Conservation (phyloP, 768 basidiomycete species). For the Baorangia bicolor region DNA sequence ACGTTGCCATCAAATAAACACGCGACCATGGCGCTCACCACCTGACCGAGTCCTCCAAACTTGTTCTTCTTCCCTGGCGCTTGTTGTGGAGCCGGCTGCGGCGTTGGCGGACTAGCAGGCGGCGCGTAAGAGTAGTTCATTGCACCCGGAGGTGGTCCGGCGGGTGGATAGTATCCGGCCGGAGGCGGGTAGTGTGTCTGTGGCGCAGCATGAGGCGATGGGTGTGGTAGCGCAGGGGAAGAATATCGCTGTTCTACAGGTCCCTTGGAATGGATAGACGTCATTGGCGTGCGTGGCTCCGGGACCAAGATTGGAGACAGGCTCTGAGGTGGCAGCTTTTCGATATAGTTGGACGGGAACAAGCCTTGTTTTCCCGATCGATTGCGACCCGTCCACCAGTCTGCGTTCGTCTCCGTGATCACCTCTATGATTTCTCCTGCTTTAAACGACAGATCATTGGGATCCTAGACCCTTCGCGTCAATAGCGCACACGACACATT, state of each 20-base stretch:
- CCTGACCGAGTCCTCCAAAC: conserved; percentile 40
- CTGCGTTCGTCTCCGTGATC: conserved; percentile 76
- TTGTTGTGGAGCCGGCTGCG: conserved; percentile 35
- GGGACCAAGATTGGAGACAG: conserved; percentile 24
- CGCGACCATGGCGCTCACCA: conserved; percentile 28
- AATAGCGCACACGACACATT: not conserved
- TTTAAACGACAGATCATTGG: conserved; percentile 72
- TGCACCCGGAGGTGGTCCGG: conserved; percentile 15
- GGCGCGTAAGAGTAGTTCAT: conserved; percentile 14
- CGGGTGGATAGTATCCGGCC: conserved; percentile 15
- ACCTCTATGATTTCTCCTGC: conserved; percentile 79
- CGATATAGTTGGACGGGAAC: conserved; percentile 78
- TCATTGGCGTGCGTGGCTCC: conserved; percentile 19
- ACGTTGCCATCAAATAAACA: not conserved
- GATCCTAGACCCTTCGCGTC: conserved; percentile 47
- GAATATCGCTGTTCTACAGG: conserved; percentile 13
- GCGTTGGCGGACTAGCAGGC: conserved; percentile 38
- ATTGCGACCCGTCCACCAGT: conserved; percentile 86
- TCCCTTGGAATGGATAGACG: conserved; percentile 6
- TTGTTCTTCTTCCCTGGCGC: conserved; percentile 35
- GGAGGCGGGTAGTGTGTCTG: conserved; percentile 15
- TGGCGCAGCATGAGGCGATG: conserved; percentile 11
- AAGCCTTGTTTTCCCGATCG: conserved; percentile 62
- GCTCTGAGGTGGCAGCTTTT: conserved; percentile 43
- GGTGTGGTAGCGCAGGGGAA: conserved; percentile 22